Evolutionary conservation across 108 stramenopile genomes (phyloP), one percentile per base, ranked within the genome.

Genomic region (Parmales sp.): DNA sequence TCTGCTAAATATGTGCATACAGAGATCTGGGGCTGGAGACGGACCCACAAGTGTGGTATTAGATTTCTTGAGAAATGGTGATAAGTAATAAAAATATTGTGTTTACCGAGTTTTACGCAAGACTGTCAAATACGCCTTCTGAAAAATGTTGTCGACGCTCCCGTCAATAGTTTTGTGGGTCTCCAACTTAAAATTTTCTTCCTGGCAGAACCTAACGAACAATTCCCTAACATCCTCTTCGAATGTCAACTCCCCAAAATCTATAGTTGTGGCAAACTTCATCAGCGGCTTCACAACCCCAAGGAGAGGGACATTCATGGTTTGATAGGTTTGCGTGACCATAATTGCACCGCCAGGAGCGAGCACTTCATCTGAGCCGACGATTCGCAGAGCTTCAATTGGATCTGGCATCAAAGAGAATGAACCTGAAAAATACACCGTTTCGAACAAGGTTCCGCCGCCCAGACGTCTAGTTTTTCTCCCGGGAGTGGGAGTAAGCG

Each of bases 241-340:
- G 41, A 51, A 73, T 22, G 80, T 69, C 26, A 87, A 51, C 63
- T 84, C 48, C 37, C 86, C 86, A 65, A 87, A 87, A 41, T 87
- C 86, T 68, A 87, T 82, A 8, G 86, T 87, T 29, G 82, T 87
- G n/a, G 74, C 69, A 65, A 81, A 84, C 71, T 80, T 81, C 20
- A 87, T 36, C 23, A 80, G 50, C 28, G 83, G 82, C 72, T 87
- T 87, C 39, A 82, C 43, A 28, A 68, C 64, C 0, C 72, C 66
- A 41, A 84, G 64, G 64, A 80, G 67, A 37, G 80, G 80, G 20
- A 80, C 67, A 31, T 72, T 66, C 70, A 71, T 74, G 20, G 75
- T 43, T 69, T 87, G 86, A 72, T 80, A 87, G 25, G 86, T 87
- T 64, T 87, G 86, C 7, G 86, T 87, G 41, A 87, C 79, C 69